Evolutionary conservation across 2,329 filamentous ascomycete species (phyloP).

Genomic region (Arthrobotrys iridis): DNA sequence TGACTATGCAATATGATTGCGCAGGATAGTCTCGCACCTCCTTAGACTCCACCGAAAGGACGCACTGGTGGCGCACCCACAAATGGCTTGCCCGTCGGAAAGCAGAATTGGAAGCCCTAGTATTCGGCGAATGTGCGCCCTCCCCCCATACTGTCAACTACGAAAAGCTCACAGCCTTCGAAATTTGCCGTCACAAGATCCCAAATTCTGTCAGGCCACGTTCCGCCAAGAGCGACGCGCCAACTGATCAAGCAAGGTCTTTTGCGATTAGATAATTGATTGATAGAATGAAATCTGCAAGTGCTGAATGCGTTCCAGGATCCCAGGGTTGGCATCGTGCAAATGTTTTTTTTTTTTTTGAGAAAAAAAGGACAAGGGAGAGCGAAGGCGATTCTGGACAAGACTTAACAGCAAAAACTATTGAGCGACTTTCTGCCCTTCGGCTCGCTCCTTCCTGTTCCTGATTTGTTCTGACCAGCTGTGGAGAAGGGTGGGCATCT

Average conservation of each 20-base stretch:
- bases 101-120: background rate
- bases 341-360: constrained; percentile 22
- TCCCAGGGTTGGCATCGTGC: constrained; percentile 10
- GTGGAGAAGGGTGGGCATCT: constrained; percentile 21
- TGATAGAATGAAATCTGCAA: constrained; percentile 5
- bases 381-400: background rate
- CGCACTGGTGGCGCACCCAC: background rate
- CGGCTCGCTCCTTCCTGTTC: constrained; percentile 47
- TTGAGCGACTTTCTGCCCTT: constrained; percentile 39
- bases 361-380: background rate
- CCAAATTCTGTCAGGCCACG: constrained; percentile 2
- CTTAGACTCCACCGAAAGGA: background rate
- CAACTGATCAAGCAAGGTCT: constrained; percentile 6
- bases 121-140: constrained; percentile 13
- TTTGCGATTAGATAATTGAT: constrained; percentile 44
- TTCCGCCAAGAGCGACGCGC: constrained; percentile 12
- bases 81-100: background rate
- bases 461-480: constrained; percentile 12
- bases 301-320: background rate
- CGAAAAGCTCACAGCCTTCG: background rate
- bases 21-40: background rate
- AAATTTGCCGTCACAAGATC: constrained; percentile 2
- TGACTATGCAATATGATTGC: background rate
- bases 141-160: background rate
- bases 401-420: constrained; percentile 3